Base-by-base conservation (phyloP, 208 protist species). In the Leishmania guyanensis region DNA sequence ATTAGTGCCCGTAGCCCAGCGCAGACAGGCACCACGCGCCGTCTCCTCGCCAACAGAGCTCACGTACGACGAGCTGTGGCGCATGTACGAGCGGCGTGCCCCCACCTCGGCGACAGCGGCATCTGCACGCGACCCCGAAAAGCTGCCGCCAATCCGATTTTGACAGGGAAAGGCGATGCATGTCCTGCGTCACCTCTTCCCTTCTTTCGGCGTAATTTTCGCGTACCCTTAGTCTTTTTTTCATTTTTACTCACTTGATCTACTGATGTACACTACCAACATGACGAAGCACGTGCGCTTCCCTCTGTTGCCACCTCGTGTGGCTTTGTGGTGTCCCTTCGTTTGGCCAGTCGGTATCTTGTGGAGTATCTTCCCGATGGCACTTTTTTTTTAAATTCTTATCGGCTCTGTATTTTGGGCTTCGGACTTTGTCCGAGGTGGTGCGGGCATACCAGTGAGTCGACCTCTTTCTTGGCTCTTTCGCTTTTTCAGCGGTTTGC, bases 31-130 rank as follows among this genome's bases (percentile, higher is more conserved):
- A 68, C 60, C n/a, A 39, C 71, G 14, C 60, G 17, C 43, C 51
- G 26, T 46, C 39, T 16, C 70, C 46, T 54, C 81, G 14, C 68
- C 29, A 5, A 82, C 75, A 66, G 65, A 75, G 3, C 62, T 89
- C n/a, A 80, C 75, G 16, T 71, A 90, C 74, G 80, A 89, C 43
- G 70, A 87, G 54, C 74, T 93, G 79, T 93, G 90, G 90, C 73
- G 86, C 33, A 60, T 93, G 84, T 91, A 91, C 72, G 79, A 90
- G 6, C 51, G 68, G 74, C 85, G 90, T 20, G 86, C 81, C 2
- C 90, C 86, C 3, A 48, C 64, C 0, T 39, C 71, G n/a, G 77
- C 36, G 22, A 39, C 65, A 29, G 56, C 20, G 33, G 33, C 48
- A 48, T 26, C 48, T 9, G 75, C 78, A 39, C 33, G 16, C 10